phyloP scores from a whole-genome alignment of 2,329 filamentous ascomycete species.

The Cladosporium halotolerans region DNA sequence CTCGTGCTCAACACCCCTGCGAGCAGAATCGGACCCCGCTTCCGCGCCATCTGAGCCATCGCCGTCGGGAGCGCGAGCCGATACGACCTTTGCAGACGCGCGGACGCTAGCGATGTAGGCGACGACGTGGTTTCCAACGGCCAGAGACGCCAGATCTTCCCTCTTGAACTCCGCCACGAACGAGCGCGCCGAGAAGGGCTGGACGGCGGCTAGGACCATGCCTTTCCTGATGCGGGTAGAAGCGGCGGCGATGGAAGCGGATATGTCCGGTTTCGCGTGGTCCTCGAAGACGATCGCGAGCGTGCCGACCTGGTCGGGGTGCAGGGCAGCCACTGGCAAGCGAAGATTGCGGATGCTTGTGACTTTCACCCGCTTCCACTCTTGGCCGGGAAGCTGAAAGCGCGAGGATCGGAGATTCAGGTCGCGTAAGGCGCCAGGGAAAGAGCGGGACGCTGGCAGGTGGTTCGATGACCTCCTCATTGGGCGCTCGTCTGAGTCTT shows the following conservation, averaged over 20 bases:
- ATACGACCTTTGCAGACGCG: slow-evolving; percentile 67
- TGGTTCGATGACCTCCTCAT: slow-evolving; percentile 21
- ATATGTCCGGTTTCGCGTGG: slow-evolving; percentile 18
- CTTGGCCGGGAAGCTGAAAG: slow-evolving; percentile 37
- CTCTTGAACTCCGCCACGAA: slow-evolving; percentile 64
- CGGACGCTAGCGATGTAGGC: slow-evolving; percentile 84
- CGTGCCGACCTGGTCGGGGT: slow-evolving; percentile 80
- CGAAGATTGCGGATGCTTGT: slow-evolving; percentile 84
- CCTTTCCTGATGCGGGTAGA: slow-evolving; percentile 58
- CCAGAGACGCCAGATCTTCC: slow-evolving; percentile 55
- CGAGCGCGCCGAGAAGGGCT: slow-evolving; percentile 46
- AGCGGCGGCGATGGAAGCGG: slow-evolving; percentile 21
- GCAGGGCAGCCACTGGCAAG: slow-evolving; percentile 69
- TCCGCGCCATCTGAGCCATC: slow-evolving; percentile 16
- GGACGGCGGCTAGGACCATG: slow-evolving; percentile 65
- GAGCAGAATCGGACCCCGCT: slow-evolving; percentile 27
- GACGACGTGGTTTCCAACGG: slow-evolving; percentile 64
- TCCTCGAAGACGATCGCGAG: slow-evolving; percentile 63
- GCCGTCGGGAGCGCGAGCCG: slow-evolving; percentile 28
- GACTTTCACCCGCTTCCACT: slow-evolving; percentile 76
- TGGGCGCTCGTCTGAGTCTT: slow-evolving; percentile 30
- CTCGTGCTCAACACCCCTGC: neutral
- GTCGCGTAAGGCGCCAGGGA: slow-evolving; percentile 39
- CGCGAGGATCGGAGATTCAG: slow-evolving; percentile 19
- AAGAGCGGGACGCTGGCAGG: slow-evolving; percentile 40